phyloP scores from a whole-genome alignment of 306 rosid species.

The cucumber (Cucumis sativus) region Cucumber_9930_V3 NC_026661.2:3899001-3899500 shows the following conservation, averaged over 20 bases:
- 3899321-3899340: neutral
- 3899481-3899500: too few relatives aligned
- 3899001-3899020: neutral
- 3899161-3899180: neutral
- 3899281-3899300: neutral
- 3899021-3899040: neutral
- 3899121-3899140: neutral
- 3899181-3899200: neutral
- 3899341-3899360: neutral
- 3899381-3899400: neutral
- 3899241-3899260: neutral
- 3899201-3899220: neutral
- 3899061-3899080: neutral
- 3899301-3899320: neutral
- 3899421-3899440: neutral
- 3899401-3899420: neutral
- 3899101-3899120: neutral
- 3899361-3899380: neutral
- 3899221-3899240: neutral
- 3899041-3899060: neutral
- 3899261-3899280: neutral
- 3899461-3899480: neutral
- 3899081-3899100: neutral
- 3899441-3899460: neutral
- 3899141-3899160: neutral